Base-by-base conservation (phyloP, 2,329 filamentous ascomycete species). In the Penicillium glabrum region DNA sequence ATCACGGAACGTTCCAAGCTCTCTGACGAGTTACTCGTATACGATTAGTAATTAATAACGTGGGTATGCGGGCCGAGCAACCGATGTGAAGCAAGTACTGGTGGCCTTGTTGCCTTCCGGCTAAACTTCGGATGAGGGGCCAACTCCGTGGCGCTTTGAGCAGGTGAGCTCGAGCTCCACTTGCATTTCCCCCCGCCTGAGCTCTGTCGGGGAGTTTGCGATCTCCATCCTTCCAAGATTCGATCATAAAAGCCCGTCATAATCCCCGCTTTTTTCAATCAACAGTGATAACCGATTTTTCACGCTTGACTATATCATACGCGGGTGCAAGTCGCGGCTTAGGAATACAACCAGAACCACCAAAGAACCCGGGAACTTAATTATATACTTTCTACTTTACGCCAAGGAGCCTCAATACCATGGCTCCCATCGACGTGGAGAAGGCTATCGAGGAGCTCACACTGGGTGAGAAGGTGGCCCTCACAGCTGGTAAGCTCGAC, bases 401-500 rank as follows among this genome's bases (percentile, higher is more conserved):
- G 19, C 9, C 19, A 41, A 41, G 21, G 39, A 41, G 39, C 19
- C 19, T 23, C 29, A 23, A 44, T 61, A 70, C 39, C 35, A 75
- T 75, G 73, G 58, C 68, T 49, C 67, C 65, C 19, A 64, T 72
- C 39, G 72, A 77, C 49, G 69, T 77, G 27, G 74, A 76, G 62
- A 78, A 82, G 63, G 83, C 85, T 63, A 69, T 87, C 35, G 74
- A 77, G 44, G 74, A 75, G 60, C 70, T 87, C 41, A 83, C 78
- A 10, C 68, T 84, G 44, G 81, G 84, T 53, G 84, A 88, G 68
- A 87, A 87, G 75, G 83, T 83, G 60, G 61, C 68, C 51, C 66
- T 75, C 27, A 72, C 70, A 53, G 66, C 72, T 47, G 73, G 73
- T 75, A 62, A 59, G 66, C 24, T 41, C 26, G 63, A 7, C 37